Evolutionary conservation across 2,329 filamentous ascomycete genomes (phyloP), one percentile per base, ranked within the genome.

Genomic region (Cucurbitaria berberidis): DNA sequence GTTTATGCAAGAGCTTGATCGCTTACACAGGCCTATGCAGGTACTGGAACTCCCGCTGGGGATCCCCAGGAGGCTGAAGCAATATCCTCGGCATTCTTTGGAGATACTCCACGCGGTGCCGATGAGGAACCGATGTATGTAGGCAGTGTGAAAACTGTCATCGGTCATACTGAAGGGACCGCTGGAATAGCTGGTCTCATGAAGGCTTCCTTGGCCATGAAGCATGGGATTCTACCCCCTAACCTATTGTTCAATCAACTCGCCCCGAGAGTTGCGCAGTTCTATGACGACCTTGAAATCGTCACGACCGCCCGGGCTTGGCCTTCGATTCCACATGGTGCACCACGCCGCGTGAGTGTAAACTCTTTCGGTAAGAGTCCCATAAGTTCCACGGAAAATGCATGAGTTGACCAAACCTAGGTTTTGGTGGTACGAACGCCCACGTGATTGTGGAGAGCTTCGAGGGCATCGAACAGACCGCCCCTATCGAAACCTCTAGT

Each of bases 111-210:
- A 19, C 10, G 21, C 15, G 15, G 18, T 18, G 34, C 26, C 9
- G n/a, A 29, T 3, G 21, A 50, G n/a, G 41, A 26, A 6, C 47
- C 47, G 15, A 32, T 67, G 5, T 53, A 52, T 16, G 55, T 66
- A 19, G 69, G 69, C 3, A 64, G 58, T 0, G 60, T 72, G 18
- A 72, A 60, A 74, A 79, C 68, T 64, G 73, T 78, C 19, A 65
- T 80, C 32, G 78, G 78, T 1, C 78, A 80, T 51, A 69, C 71
- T 0, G 75, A 80, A 59, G 76, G 71, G 7, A 66, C 73, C 1
- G 72, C 74, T 5, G 76, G 76, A 16, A 47, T 78, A 0, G 72
- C 72, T 7, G 72, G 70, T 3, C 19, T 78, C 15, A 54, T 78
- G 8, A 77, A 76, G 44, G 73, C 69, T 3, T 65, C 68, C 0